These are phyloP conservation scores for Ambrosia trifida DNA, from an alignment of 129 eudicot genomes.

Conservation along the genomic window DNA sequence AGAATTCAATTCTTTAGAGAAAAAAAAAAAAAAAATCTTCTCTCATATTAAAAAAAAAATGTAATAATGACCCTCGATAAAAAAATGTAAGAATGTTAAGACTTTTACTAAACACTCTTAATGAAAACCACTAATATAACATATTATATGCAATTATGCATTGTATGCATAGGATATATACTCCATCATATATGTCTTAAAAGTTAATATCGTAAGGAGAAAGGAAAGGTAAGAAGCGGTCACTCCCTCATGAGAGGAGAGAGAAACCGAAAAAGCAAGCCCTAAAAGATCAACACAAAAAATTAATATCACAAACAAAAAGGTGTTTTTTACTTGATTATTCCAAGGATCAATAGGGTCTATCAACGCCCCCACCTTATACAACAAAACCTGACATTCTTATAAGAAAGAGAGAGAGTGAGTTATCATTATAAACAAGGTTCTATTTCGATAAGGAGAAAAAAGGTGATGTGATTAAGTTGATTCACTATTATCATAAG, in stretches of 20 bases:
- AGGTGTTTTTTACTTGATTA: slow-evolving; percentile 31
- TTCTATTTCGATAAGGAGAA: slow-evolving; percentile 30
- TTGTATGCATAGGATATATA: neutral
- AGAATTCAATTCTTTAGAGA: too few relatives aligned
- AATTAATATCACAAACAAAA: slow-evolving; percentile 24
- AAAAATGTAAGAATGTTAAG: too few relatives aligned
- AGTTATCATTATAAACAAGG: slow-evolving; percentile 31
- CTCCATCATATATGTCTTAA: slow-evolving; percentile 2
- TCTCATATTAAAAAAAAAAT: too few relatives aligned
- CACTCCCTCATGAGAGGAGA: slow-evolving; percentile 39
- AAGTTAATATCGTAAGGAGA: slow-evolving; percentile 1
- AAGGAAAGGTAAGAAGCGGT: slow-evolving; percentile 36
- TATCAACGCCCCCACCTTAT: neutral
- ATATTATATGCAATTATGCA: neutral
- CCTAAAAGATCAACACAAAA: slow-evolving; percentile 25
- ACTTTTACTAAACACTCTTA: too few relatives aligned
- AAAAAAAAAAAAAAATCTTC: too few relatives aligned
- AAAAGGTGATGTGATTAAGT: slow-evolving; percentile 30
- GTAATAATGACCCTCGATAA: too few relatives aligned
- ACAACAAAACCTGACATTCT: slow-evolving; percentile 32
- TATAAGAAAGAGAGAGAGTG: slow-evolving; percentile 14
- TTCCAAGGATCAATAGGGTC: slow-evolving; percentile 33
- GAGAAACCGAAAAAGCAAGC: slow-evolving; percentile 32
- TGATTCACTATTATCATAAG: slow-evolving; percentile 15
- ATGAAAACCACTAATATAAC: too few relatives aligned